phyloP scores from a whole-genome alignment of 768 basidiomycete genomes.

The Kondoa subrosea region DNA sequence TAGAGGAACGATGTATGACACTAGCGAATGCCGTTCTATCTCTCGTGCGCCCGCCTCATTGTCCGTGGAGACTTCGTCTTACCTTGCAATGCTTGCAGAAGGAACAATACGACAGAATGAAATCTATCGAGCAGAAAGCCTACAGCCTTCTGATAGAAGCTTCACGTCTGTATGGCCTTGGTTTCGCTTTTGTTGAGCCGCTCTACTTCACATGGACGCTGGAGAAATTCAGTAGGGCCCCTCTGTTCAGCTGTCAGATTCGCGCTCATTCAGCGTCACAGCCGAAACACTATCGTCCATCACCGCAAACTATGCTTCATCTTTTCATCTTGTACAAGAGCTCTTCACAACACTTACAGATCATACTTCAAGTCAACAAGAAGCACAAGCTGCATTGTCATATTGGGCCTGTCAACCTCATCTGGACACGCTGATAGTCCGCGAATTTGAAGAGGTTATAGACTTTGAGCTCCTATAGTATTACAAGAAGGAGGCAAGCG shows the following conservation, averaged over 20 bases:
- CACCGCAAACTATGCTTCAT: background rate
- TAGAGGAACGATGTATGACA: background rate
- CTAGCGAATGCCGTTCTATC: background rate
- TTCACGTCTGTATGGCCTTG: background rate
- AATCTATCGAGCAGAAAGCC: background rate
- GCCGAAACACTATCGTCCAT: background rate
- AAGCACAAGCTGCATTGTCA: conserved; percentile 4
- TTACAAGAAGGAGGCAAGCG: too few species aligned
- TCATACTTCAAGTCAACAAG: background rate
- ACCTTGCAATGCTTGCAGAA: background rate
- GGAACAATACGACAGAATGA: background rate
- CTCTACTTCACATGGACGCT: conserved; percentile 5
- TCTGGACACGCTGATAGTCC: background rate
- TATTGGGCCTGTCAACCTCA: background rate
- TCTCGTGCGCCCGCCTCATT: background rate
- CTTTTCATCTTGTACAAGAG: background rate
- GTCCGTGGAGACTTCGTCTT: background rate
- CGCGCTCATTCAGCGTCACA: background rate
- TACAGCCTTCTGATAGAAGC: conserved; percentile 2
- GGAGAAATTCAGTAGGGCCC: background rate
- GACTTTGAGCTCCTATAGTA: background rate
- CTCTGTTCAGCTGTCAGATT: background rate
- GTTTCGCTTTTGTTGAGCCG: background rate
- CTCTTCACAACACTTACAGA: background rate
- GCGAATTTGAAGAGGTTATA: background rate